phyloP scores from a whole-genome alignment of 176 grass and related monocot species.

The Ensete glaucum region DNA sequence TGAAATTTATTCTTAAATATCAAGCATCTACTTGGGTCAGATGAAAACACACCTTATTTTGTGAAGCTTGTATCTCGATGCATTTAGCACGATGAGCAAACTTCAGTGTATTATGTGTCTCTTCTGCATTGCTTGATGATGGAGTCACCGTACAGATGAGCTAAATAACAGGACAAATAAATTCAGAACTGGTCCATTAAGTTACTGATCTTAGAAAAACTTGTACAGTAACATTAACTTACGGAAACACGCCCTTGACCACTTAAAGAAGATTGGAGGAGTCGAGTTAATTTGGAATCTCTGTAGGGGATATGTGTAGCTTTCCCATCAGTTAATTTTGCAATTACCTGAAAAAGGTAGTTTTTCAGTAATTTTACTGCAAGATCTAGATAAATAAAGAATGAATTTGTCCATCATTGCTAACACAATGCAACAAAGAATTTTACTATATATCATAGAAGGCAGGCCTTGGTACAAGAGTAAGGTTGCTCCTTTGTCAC shows the following conservation, averaged over 20 bases:
- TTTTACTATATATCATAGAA: no score
- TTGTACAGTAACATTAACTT: slow-evolving; percentile 20
- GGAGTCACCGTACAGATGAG: slow-evolving; percentile 95
- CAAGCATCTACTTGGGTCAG: neutral
- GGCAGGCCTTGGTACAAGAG: no score
- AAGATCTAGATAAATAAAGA: neutral
- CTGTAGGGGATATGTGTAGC: slow-evolving; percentile 88
- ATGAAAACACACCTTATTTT: slow-evolving; percentile 68
- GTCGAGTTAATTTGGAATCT: slow-evolving; percentile 97
- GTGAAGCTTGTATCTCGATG: slow-evolving; percentile 95
- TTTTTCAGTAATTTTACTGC: neutral
- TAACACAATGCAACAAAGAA: neutral
- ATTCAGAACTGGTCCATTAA: slow-evolving; percentile 1
- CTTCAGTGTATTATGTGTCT: slow-evolving; percentile 97
- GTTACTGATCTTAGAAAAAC: neutral
- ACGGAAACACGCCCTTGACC: slow-evolving; percentile 99
- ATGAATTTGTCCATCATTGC: neutral
- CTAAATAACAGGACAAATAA: slow-evolving; percentile 37
- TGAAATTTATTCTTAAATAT: slow-evolving; percentile 14
- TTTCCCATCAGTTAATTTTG: slow-evolving; percentile 92
- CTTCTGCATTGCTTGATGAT: slow-evolving; percentile 97
- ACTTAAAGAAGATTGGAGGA: slow-evolving; percentile 97
- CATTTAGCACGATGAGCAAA: slow-evolving; percentile 93
- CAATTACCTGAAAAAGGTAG: slow-evolving; percentile 70
- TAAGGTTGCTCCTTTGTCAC: no score